Evolutionary conservation across 495 filamentous ascomycete genomes (phyloP).

Genomic region (Hypoxylon perforatum): DNA sequence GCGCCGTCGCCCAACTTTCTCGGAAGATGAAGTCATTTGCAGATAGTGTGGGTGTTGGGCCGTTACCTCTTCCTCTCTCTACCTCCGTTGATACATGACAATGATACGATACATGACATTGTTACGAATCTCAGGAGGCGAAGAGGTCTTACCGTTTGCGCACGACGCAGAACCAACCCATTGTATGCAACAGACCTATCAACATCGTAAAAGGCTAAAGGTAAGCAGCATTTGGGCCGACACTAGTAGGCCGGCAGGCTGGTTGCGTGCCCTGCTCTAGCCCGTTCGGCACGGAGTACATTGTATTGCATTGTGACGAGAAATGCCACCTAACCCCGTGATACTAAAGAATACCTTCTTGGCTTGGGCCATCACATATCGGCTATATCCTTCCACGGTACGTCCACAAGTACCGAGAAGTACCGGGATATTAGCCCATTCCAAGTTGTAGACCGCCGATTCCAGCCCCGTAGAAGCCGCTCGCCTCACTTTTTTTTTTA

Average conservation of each 20-base stretch:
- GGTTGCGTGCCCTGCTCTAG: constrained; percentile 22
- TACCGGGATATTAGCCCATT: not conserved
- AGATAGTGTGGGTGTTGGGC: constrained; percentile 6
- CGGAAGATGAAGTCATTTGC: constrained; percentile 18
- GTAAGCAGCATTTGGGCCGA: constrained; percentile 34
- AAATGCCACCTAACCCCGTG: constrained; percentile 15
- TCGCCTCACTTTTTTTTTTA: constrained; percentile 40
- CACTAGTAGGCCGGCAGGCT: constrained; percentile 36
- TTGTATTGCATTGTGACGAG: not conserved
- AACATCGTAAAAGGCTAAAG: not conserved
- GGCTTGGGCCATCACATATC: constrained; percentile 2
- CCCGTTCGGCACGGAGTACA: constrained; percentile 29
- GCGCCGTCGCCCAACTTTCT: constrained; percentile 16
- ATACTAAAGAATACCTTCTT: constrained; percentile 5
- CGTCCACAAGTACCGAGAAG: not conserved
- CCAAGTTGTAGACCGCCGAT: constrained; percentile 32
- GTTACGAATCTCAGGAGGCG: not conserved
- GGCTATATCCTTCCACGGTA: not conserved
- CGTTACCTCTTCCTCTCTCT: not conserved
- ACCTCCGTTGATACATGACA: not conserved
- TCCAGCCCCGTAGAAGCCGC: constrained; percentile 39
- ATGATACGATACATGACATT: not conserved
- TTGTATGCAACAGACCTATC: too few species aligned
- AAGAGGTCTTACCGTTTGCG: not conserved
- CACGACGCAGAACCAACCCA: not conserved